A percentile compares a stretch with the other conserved stretches of the same genome.
These are phyloP conservation scores for Cutaneotrichosporon curvatum DNA, from an alignment of 1,284 basidiomycete genomes.

Conservation along the genomic window DNA sequence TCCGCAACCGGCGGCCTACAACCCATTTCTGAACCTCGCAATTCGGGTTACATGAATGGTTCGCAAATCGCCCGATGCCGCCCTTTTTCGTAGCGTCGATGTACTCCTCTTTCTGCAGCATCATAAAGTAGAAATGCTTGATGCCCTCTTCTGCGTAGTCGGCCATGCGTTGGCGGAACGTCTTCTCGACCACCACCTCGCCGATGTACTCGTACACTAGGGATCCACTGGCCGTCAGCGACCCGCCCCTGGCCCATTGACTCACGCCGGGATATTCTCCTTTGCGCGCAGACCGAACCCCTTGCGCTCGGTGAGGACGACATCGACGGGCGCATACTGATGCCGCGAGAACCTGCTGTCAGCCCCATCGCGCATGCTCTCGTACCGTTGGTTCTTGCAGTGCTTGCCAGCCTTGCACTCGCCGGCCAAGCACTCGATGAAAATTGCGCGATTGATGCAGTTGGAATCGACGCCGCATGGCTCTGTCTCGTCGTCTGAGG, in stretches of 20 bases:
- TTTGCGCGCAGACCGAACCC: conserved; percentile 84
- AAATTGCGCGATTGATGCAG: conserved; percentile 96
- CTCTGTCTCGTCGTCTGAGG: conserved; percentile 50
- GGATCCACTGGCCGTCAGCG: conserved; percentile 56
- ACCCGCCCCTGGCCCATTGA: background rate
- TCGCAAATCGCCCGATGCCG: conserved; percentile 92
- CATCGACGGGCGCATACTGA: conserved; percentile 79
- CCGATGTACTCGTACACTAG: conserved; percentile 99
- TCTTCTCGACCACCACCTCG: conserved; percentile 81
- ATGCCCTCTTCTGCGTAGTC: conserved; percentile 90
- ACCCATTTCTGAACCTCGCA: conserved; percentile 99
- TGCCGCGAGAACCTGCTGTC: conserved; percentile 68
- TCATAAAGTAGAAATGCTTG: conserved; percentile 99
- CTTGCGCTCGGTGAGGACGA: conserved; percentile 91
- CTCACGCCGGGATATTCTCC: conserved; percentile 64
- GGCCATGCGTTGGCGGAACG: conserved; percentile 89
- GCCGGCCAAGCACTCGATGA: conserved; percentile 84
- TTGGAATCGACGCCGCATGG: conserved; percentile 86
- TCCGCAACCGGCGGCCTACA: conserved; percentile 79
- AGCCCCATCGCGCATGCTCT: background rate
- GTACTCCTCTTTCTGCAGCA: conserved; percentile 98
- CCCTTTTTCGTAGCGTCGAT: conserved; percentile 98
- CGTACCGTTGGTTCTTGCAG: conserved; percentile 90
- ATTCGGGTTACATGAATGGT: conserved; percentile 97
- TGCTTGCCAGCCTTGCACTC: conserved; percentile 77